A percentile compares a stretch with the other conserved stretches of the same genome.
phyloP scores from a whole-genome alignment of 768 basidiomycete species.

The Trichaptum fuscoviolaceum region DNA sequence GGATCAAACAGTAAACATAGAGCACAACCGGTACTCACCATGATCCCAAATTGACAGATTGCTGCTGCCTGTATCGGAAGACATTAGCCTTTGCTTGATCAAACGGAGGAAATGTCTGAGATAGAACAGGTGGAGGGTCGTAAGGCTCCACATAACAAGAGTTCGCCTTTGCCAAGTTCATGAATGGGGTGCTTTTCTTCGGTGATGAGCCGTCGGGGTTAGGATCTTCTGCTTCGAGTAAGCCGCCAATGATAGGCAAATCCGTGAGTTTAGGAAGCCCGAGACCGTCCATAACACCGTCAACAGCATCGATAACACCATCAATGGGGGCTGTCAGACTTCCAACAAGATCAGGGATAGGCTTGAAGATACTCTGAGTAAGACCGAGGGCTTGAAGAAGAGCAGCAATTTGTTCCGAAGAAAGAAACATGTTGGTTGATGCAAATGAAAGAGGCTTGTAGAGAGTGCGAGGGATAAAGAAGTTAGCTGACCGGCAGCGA shows the following conservation, averaged over 20 bases:
- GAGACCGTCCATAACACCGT: constrained; percentile 4
- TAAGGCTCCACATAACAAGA: constrained; percentile 21
- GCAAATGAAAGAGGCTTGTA: constrained; percentile 11
- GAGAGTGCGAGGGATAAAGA: neutral
- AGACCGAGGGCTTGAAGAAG: constrained; percentile 29
- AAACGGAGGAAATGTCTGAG: constrained; percentile 41
- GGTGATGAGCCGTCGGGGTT: neutral
- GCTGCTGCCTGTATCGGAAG: constrained; percentile 59
- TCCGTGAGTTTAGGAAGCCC: neutral
- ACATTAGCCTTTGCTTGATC: constrained; percentile 44
- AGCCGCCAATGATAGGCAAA: neutral
- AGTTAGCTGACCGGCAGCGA: constrained; percentile 1
- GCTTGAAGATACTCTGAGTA: constrained; percentile 27
- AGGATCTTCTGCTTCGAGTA: neutral
- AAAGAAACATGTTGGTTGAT: constrained; percentile 22
- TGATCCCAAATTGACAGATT: constrained; percentile 60
- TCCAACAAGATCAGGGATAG: constrained; percentile 13
- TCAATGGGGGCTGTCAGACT: neutral
- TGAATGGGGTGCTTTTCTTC: neutral
- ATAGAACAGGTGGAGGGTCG: constrained; percentile 15
- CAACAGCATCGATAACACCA: constrained; percentile 8
- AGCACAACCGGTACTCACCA: constrained; percentile 32
- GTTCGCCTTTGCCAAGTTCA: neutral
- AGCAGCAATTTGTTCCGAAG: constrained; percentile 19
- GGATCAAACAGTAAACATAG: neutral